phyloP scores from a whole-genome alignment of 441 rosid genomes.

The Syzygium malaccense region DNA sequence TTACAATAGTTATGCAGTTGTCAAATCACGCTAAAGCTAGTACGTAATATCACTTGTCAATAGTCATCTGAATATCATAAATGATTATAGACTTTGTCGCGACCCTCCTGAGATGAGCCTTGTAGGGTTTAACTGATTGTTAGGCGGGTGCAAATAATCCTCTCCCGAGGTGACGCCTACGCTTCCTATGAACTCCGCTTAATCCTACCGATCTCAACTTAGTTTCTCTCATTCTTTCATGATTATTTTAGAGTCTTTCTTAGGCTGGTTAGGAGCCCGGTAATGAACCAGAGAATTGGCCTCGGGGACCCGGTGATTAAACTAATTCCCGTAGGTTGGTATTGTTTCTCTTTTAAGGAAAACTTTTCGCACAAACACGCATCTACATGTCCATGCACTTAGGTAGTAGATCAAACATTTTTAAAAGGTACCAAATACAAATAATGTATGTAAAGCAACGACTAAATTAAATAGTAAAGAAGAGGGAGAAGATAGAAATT shows the following conservation, averaged over 20 bases:
- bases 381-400: neutral
- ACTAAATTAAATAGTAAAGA: neutral
- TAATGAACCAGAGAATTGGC: too few species aligned
- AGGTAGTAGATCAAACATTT: neutral
- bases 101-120: neutral
- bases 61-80: neutral
- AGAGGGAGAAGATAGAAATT: neutral
- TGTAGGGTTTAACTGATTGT: neutral
- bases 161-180: neutral
- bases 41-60: neutral
- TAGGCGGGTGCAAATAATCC: neutral
- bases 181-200: neutral
- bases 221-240: neutral
- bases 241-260: neutral
- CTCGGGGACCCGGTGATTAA: too few species aligned
- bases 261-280: too few species aligned
- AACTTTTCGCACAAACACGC: neutral
- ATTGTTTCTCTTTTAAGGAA: too few species aligned
- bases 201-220: neutral
- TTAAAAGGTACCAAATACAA: neutral
- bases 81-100: neutral
- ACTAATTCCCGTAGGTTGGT: too few species aligned
- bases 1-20: neutral
- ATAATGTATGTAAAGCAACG: neutral
- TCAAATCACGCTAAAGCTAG: neutral